phyloP scores from a whole-genome alignment of 129 eudicot species.

The Arctium minus region DNA sequence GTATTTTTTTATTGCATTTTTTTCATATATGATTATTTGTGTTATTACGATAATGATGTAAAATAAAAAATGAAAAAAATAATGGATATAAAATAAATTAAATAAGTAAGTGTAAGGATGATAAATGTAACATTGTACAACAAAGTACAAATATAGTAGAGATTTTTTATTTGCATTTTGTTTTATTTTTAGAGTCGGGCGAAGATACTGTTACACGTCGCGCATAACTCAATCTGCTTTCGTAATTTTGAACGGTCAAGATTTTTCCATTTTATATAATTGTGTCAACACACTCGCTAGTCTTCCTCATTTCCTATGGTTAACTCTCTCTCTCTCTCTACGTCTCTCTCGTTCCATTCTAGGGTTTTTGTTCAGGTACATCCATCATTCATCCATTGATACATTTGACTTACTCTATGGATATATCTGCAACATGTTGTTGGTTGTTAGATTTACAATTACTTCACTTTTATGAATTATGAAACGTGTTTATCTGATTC shows the following conservation, averaged over 20 bases:
- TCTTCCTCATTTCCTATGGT: constrained; percentile 1
- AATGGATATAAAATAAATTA: too few relatives aligned
- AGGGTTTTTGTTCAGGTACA: constrained; percentile 33
- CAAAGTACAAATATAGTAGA: too few relatives aligned
- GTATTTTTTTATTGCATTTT: too few relatives aligned
- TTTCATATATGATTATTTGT: too few relatives aligned
- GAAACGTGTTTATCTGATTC: neutral
- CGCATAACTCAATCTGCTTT: constrained; percentile 1
- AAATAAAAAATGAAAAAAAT: too few relatives aligned
- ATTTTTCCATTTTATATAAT: constrained; percentile 7
- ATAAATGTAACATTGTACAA: too few relatives aligned
- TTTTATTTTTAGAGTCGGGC: neutral
- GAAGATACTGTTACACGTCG: neutral
- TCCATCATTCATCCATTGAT: constrained; percentile 5
- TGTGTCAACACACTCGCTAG: constrained; percentile 3
- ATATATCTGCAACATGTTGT: neutral
- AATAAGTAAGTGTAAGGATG: too few relatives aligned
- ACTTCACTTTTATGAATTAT: neutral
- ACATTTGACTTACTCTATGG: neutral
- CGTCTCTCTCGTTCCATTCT: constrained; percentile 6
- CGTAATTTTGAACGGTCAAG: constrained; percentile 20
- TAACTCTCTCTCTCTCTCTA: neutral
- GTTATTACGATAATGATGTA: too few relatives aligned
- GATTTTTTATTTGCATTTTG: too few relatives aligned
- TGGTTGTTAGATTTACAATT: neutral